Base-by-base conservation (phyloP, 1,284 basidiomycete species). In the Puccinia novopanici region DNA sequence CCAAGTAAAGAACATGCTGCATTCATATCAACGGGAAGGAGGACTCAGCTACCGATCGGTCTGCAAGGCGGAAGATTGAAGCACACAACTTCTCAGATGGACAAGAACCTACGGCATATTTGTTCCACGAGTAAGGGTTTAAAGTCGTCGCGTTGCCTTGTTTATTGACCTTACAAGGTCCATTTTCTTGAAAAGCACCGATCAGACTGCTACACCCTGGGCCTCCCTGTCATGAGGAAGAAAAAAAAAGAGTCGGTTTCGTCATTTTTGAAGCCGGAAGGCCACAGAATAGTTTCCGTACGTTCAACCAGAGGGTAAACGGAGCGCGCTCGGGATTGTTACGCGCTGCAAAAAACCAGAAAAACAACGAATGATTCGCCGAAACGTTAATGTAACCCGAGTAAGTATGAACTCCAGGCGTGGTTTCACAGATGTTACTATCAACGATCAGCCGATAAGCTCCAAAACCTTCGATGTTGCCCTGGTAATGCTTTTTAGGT, bases 371-470 rank as follows among this genome's bases (percentile, higher is more conserved):
- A 83, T 90, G 85, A 37, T 86, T 87, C 3, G 87, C 84, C 3
- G 88, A 87, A 13, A 90, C 83, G 84, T 91, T 89, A 0, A 88
- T 89, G 82, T 91, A 91, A 0, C 90, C 91, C 0, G 91, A 91
- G 82, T 90, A 88, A 84, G 91, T 91, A 61, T 88, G 87, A 12
- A 92, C 91, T 0, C 89, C 89, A 0, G 90, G 88, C 0, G 90
- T 91, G 6, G 89, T 91, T 85, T 92, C 91, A 83, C 91, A 92
- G 6, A 92, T 88, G 0, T 91, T 91, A 6, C 90, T 91, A 82
- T 92, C 54, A 27, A 50, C 70, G 0, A 67, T 45, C 50, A 80
- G 30, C 27, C 79, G 79, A 40, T 80, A 74, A 15, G 71, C n/a
- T 19, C 61, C 79, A 15, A 68, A 19, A 24, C 54, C 54, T 3